Conservation (phyloP, 352 stramenopile genomes). For the Globisporangium carolinianum region DNA sequence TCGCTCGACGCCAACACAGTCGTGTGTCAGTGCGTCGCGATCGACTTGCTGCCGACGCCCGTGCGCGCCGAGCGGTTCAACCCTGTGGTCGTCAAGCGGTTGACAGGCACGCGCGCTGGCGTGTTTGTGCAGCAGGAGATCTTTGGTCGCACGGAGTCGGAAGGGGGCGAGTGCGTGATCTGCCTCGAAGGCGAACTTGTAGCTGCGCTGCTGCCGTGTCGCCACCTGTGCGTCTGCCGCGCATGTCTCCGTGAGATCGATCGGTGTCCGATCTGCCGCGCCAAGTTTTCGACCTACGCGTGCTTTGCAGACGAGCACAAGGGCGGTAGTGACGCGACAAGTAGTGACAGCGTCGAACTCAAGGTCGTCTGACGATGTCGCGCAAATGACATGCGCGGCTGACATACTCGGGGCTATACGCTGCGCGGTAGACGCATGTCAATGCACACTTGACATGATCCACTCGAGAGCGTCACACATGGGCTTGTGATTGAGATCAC, state of each 20-base stretch:
- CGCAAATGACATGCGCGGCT: no score
- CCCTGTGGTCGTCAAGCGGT: conserved; percentile 37
- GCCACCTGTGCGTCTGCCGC: conserved; percentile 59
- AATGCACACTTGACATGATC: no score
- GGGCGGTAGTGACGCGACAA: background rate
- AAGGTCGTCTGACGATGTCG: conserved; percentile 9
- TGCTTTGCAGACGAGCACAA: conserved; percentile 19
- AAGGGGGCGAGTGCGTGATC: conserved; percentile 50
- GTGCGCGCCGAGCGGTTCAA: conserved; percentile 17
- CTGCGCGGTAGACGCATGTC: no score
- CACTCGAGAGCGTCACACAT: no score
- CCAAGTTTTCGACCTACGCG: conserved; percentile 50
- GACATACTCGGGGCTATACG: no score
- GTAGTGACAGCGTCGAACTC: conserved; percentile 1
- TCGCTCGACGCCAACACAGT: conserved; percentile 9
- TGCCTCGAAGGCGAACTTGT: conserved; percentile 39
- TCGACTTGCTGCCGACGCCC: conserved; percentile 58
- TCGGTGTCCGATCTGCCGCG: conserved; percentile 60
- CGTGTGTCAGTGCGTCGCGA: conserved; percentile 37
- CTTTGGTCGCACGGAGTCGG: conserved; percentile 24
- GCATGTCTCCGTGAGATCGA: conserved; percentile 67
- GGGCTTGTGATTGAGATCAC: no score
- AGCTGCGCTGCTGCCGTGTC: conserved; percentile 51
- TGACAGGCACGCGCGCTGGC: conserved; percentile 31
- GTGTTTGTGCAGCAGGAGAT: conserved; percentile 51